Evolutionary conservation across 495 filamentous ascomycete genomes (phyloP), one percentile per base, ranked within the genome.

Genomic region (Saxophila tyrrhenica): DNA sequence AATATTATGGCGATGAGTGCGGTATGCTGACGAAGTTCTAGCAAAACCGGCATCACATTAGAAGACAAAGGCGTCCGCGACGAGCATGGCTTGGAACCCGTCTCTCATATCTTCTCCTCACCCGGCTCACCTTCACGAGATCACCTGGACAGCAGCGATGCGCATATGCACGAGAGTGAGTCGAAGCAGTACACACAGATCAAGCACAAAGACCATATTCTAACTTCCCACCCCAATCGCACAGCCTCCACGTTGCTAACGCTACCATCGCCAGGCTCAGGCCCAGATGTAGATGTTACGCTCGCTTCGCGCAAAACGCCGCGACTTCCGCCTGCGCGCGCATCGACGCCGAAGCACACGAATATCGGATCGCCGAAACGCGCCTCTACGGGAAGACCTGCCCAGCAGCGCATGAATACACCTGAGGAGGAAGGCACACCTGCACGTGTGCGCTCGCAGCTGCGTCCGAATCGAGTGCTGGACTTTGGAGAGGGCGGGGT

Each of bases 51-150:
- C 21, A 75, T 94, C 25, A 85, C 80, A 0, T 67, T 98, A 24
- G 77, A 79, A 64, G 88, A 96, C 69, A 78, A 75, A 51, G 87
- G 87, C 39, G 70, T 84, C 50, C 83, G 88, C 70, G 89, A 97
- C 70, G 92, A 89, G 65, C 73, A 94, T 75, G 92, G 94, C 67
- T 78, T 98, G 70, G 89, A 97, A 67, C 81, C 82, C 32, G 75
- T 95, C 50, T 84, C 87, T 22, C 77, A 76, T 47, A 79, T 95
- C 59, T 97, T 95, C 69, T 95, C 89, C 2, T 95, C 91, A 11
- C 90, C 91, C 25, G 13, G 67, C 69, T 57, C 62, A 64, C 25
- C 70, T 72, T 9, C 64, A 73, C 67, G 44, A 64, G 60, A 45
- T 59, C 45, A 1, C 69, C 67, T 38, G 38, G 69, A 74, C 58